Base-by-base conservation (phyloP, 2,329 filamentous ascomycete species). In the Sarocladium kiliense region DNA sequence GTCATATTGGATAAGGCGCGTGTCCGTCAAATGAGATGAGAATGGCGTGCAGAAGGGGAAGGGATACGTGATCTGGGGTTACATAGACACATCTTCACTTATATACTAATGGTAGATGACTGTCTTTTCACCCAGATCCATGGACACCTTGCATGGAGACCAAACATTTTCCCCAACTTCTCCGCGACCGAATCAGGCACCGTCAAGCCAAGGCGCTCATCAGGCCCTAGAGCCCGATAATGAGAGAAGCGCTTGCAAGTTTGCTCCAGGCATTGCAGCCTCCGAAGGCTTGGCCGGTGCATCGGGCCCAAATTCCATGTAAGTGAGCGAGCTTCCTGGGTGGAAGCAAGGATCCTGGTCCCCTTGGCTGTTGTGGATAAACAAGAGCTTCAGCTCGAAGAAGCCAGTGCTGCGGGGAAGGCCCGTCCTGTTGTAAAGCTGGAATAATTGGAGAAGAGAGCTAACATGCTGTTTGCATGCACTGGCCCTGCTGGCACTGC, bases 341-440 rank as follows among this genome's bases (percentile, higher is more conserved):
- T 7, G 16, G 12, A 19, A 4, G 44, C 23, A 49, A 10, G 23
- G n/a, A 30, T 19, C 44, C 18, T 30, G 44, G 10, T 32, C 44
- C 4, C 3, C 44, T 27, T 49, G 44, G 44, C 44, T 49, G 44
- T 49, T 32, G 23, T 27, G 44, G 44, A 49, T 49, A 49, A 30
- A 49, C 26, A 19, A 49, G 19, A 45, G 9, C 41, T 10, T 25
- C 7, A 21, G 41, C n/a, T 14, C 23, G 44, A n/a, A 32, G 18
- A n/a, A 30, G 5, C 23, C 7, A 30, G 44, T 30, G 23, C 12
- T 49, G 44, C 25, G 26, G 26, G 44, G 44, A 44, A 44, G 21
- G 12, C 18, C 44, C 23, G 18, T 30, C 44, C 12, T 21, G 10
- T 7, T n/a, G 36, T 30, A 21, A n/a, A 32, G 12, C n/a, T 27